A percentile compares a stretch with the other conserved stretches of the same genome.
These are phyloP conservation scores for Apiospora koreana DNA, from an alignment of 2,329 filamentous ascomycete genomes.

Conservation along the genomic window DNA sequence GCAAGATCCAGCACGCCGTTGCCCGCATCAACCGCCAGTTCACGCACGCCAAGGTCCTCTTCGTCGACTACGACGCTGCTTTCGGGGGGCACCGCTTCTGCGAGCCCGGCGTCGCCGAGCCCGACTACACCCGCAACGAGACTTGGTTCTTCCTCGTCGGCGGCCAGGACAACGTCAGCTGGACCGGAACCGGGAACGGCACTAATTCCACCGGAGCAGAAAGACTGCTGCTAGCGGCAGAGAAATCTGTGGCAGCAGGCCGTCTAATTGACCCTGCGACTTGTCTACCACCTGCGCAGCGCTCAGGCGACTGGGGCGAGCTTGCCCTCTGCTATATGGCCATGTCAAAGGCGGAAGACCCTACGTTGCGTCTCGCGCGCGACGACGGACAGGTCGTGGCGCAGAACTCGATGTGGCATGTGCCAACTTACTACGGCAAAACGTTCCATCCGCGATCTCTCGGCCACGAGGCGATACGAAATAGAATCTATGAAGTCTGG, in stretches of 20 bases:
- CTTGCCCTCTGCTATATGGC: constrained; percentile 47
- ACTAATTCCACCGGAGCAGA: constrained; percentile 11
- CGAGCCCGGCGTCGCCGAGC: constrained; percentile 41
- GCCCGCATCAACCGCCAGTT: constrained; percentile 40
- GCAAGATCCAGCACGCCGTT: constrained; percentile 38
- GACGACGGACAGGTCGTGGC: constrained; percentile 20
- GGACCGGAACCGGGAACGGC: constrained; percentile 20
- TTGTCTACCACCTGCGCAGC: constrained; percentile 36
- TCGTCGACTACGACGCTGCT: constrained; percentile 45
- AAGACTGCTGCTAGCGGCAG: constrained; percentile 1
- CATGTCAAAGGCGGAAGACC: constrained; percentile 37
- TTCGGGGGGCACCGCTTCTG: constrained; percentile 50
- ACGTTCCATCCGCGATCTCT: constrained; percentile 45
- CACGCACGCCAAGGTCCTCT: constrained; percentile 37
- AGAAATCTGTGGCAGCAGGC: constrained; percentile 25
- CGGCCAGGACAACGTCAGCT: constrained; percentile 39
- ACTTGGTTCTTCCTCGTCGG: constrained; percentile 53
- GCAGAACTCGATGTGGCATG: constrained; percentile 44
- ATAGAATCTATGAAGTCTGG: constrained; percentile 37
- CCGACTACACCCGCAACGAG: constrained; percentile 42
- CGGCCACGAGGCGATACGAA: constrained; percentile 39
- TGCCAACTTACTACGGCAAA: constrained; percentile 48
- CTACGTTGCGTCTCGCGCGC: constrained; percentile 32
- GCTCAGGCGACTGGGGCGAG: constrained; percentile 44
- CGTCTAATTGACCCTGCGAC: constrained; percentile 37